phyloP scores from a whole-genome alignment of 179 eudicot genomes.

The Actinidia chinensis region DNA sequence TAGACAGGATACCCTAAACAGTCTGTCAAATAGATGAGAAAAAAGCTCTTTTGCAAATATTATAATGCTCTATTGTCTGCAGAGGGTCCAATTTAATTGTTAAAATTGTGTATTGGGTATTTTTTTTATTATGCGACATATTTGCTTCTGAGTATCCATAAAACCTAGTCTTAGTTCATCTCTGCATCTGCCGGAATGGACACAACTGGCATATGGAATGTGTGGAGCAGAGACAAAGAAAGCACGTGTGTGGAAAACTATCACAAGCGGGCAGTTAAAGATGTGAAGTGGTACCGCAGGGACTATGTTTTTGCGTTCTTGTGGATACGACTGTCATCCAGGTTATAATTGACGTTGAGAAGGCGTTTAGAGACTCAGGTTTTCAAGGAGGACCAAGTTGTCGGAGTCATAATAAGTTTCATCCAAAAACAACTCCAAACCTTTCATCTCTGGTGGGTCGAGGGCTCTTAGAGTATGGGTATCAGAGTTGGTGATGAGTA shows the following conservation, averaged over 20 bases:
- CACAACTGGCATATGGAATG: slow-evolving; percentile 74
- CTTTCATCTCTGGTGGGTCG: slow-evolving; percentile 87
- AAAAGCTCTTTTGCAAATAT: no score
- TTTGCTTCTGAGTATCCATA: slow-evolving; percentile 36
- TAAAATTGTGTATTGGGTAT: not conserved
- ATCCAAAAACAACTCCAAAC: slow-evolving; percentile 69
- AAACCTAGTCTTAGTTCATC: slow-evolving; percentile 75
- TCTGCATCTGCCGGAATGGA: slow-evolving; percentile 99
- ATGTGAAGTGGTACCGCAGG: slow-evolving; percentile 82
- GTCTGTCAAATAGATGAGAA: not conserved
- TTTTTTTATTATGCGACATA: slow-evolving; percentile 16
- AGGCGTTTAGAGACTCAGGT: slow-evolving; percentile 66
- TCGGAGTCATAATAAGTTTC: slow-evolving; percentile 72
- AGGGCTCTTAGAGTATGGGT: slow-evolving; percentile 86
- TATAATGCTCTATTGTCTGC: no score
- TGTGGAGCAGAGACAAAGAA: slow-evolving; percentile 64
- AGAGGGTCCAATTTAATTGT: not conserved
- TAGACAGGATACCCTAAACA: no score
- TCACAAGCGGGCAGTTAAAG: slow-evolving; percentile 88
- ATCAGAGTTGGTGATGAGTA: slow-evolving; percentile 58
- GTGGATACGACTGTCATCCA: slow-evolving; percentile 82
- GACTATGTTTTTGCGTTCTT: slow-evolving; percentile 73
- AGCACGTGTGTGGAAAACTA: slow-evolving; percentile 53
- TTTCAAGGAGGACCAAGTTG: slow-evolving; percentile 80
- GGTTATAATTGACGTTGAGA: slow-evolving; percentile 75